Percentiles rank a stretch among this genome's conserved stretches.
phyloP scores from a whole-genome alignment of 495 filamentous ascomycete species.

The Penicillium desertorum region DNA sequence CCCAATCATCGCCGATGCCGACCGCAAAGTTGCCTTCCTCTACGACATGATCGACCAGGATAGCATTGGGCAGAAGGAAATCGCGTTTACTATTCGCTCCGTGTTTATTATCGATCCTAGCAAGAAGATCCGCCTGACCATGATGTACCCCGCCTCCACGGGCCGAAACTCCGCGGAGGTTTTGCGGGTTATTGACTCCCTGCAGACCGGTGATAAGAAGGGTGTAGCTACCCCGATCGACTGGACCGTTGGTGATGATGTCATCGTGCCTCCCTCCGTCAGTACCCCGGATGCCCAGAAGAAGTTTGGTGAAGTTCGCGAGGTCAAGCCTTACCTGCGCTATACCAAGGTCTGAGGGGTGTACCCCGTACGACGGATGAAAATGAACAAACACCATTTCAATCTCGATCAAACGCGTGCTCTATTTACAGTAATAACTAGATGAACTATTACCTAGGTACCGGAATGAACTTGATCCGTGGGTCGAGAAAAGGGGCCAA shows the following conservation, averaged over 20 bases:
- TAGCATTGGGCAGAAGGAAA: conserved; percentile 94
- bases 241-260: conserved; percentile 87
- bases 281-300: conserved; percentile 84
- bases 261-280: conserved; percentile 89
- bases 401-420: conserved; percentile 3
- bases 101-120: conserved; percentile 99
- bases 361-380: neutral
- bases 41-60: conserved; percentile 96
- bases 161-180: conserved; percentile 97
- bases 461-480: neutral
- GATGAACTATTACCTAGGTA: neutral
- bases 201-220: conserved; percentile 97
- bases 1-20: conserved; percentile 97
- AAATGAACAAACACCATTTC: neutral
- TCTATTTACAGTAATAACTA: conserved; percentile 3
- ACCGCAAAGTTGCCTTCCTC: conserved; percentile 82
- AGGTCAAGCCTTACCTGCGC: conserved; percentile 82
- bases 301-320: conserved; percentile 86
- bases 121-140: conserved; percentile 95
- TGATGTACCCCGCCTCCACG: conserved; percentile 95
- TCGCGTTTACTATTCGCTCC: conserved; percentile 97
- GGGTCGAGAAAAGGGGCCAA: neutral
- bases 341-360: conserved; percentile 28
- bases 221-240: conserved; percentile 91
- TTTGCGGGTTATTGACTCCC: conserved; percentile 89